Percentiles rank a stretch among this genome's conserved stretches.
These are phyloP conservation scores for Torulaspora indica DNA, from an alignment of 805 yeast species.

Conservation along the genomic window DNA sequence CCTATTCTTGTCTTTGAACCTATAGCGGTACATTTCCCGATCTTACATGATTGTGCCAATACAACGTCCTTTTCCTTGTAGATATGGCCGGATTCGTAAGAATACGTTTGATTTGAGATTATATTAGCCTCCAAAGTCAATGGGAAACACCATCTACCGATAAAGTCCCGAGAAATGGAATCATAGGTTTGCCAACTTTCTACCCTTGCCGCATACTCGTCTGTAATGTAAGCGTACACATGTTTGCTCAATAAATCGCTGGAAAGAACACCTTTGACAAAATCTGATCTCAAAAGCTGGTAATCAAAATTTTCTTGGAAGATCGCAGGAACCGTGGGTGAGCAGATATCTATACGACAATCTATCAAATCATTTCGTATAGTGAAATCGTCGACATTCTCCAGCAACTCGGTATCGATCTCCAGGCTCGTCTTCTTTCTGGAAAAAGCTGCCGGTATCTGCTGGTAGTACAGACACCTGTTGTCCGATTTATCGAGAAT, in stretches of 20 bases:
- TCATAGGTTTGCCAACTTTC: constrained; percentile 92
- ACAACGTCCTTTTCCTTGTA: constrained; percentile 88
- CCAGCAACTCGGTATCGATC: constrained; percentile 80
- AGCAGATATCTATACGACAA: constrained; percentile 93
- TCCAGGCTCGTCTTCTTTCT: constrained; percentile 47
- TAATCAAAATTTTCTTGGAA: constrained; percentile 97
- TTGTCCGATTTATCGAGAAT: constrained; percentile 68
- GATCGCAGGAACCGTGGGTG: constrained; percentile 90
- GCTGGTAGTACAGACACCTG: constrained; percentile 81
- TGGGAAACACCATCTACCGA: constrained; percentile 92
- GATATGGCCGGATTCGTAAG: constrained; percentile 77
- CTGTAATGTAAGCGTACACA: constrained; percentile 80
- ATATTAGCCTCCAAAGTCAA: constrained; percentile 82
- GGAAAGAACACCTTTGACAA: constrained; percentile 83
- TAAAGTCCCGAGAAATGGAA: constrained; percentile 81
- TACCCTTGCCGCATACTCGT: constrained; percentile 89
- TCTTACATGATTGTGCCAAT: constrained; percentile 86
- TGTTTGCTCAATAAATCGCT: constrained; percentile 88
- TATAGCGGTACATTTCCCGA: constrained; percentile 74
- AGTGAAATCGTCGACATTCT: constrained; percentile 64
- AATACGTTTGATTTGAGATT: constrained; percentile 63
- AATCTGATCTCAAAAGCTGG: constrained; percentile 79
- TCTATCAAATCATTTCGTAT: constrained; percentile 91
- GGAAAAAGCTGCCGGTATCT: constrained; percentile 54
- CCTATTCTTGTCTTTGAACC: constrained; percentile 77